phyloP scores from a whole-genome alignment of 192 early-diverging fungal genomes.

The Coemansia sp. region DNA sequence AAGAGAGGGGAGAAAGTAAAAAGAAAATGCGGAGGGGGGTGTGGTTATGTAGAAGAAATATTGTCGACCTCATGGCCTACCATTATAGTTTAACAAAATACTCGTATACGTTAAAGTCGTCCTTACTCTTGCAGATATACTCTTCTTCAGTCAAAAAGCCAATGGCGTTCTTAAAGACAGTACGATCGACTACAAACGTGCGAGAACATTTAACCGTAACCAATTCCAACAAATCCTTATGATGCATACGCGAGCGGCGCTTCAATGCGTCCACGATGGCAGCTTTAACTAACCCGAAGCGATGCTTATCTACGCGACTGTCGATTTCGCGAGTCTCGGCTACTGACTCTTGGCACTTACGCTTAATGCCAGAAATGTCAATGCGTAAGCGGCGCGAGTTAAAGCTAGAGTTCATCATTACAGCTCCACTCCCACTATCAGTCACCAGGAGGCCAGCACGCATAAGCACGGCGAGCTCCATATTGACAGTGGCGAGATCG shows the following conservation, averaged over 20 bases:
- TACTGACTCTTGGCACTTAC: constrained; percentile 77
- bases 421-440: neutral
- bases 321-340: constrained; percentile 70
- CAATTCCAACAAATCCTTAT: neutral
- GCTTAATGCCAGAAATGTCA: constrained; percentile 80
- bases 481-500: neutral
- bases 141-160: neutral
- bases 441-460: neutral
- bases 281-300: neutral
- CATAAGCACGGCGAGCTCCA: neutral
- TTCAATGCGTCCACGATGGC: neutral
- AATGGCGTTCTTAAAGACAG: neutral
- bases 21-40: neutral
- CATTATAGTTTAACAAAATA: neutral
- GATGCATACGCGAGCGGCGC: neutral
- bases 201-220: neutral
- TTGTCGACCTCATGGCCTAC: neutral
- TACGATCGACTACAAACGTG: neutral
- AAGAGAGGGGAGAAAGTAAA: neutral
- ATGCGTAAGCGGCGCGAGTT: constrained; percentile 80
- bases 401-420: constrained; percentile 68
- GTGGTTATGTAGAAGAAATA: neutral
- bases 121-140: neutral
- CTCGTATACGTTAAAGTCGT: neutral
- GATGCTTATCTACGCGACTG: constrained; percentile 68